These are phyloP conservation scores for Aspergillus sp. DNA, from an alignment of 2,329 filamentous ascomycete species.

Conservation along the genomic window DNA sequence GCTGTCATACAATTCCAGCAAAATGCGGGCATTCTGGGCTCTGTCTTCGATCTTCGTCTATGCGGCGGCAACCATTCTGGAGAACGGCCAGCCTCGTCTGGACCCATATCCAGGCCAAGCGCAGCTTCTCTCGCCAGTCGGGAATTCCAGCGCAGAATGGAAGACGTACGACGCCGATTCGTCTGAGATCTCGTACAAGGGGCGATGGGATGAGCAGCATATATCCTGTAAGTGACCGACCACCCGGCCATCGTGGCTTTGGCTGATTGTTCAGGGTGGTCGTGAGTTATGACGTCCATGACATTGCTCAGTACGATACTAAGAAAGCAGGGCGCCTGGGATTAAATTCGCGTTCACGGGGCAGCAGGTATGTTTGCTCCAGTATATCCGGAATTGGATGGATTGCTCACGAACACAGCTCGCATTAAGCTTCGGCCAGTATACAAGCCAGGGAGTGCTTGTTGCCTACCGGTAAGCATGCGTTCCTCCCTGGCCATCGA, in stretches of 20 bases:
- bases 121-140: conserved; percentile 19
- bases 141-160: conserved; percentile 32
- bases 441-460: conserved; percentile 49
- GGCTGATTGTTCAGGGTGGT: conserved; percentile 45
- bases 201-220: conserved; percentile 58
- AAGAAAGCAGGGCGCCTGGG: conserved; percentile 42
- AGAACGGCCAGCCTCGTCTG: conserved; percentile 41
- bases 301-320: not conserved
- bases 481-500: not conserved
- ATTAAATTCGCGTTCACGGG: conserved; percentile 57
- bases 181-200: conserved; percentile 59
- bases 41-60: not conserved
- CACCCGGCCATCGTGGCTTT: not conserved
- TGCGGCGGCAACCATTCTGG: conserved; percentile 36
- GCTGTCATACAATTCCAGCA: not conserved
- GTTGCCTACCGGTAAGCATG: conserved; percentile 46
- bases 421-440: conserved; percentile 53
- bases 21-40: conserved; percentile 10
- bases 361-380: conserved; percentile 31
- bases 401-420: conserved; percentile 25
- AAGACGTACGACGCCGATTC: conserved; percentile 51
- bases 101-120: conserved; percentile 38
- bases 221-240: conserved; percentile 46
- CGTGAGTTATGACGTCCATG: conserved; percentile 39
- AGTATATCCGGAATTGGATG: not conserved